phyloP scores from a whole-genome alignment of 495 filamentous ascomycete species.

The Penicilliopsis zonata region DNA sequence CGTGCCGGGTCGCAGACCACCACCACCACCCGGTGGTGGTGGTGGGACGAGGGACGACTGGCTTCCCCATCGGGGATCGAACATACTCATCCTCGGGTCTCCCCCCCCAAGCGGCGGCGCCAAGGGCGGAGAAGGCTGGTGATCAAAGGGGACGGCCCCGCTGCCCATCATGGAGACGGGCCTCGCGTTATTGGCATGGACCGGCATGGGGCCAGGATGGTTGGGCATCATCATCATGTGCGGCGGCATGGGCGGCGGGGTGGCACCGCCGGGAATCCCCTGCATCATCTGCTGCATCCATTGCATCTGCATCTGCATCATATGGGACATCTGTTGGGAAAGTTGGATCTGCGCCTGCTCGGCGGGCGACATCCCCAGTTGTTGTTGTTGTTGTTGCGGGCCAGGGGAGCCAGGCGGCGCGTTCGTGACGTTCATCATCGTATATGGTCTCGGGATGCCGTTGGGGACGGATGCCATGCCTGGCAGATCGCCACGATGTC shows the following conservation, averaged over 20 bases:
- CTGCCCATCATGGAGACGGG: constrained; percentile 38
- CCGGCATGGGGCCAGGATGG: constrained; percentile 7
- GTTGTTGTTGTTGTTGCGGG: constrained; percentile 9
- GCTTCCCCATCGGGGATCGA: constrained; percentile 47
- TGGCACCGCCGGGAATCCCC: constrained; percentile 39
- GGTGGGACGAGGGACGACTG: constrained; percentile 20
- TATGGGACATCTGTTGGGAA: constrained; percentile 75
- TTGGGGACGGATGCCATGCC: constrained; percentile 14
- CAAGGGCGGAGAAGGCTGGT: constrained; percentile 6
- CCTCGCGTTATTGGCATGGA: constrained; percentile 17
- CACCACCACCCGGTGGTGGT: too few relatives aligned
- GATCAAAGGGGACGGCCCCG: constrained; percentile 10
- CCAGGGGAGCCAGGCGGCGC: constrained; percentile 21
- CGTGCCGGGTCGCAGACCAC: constrained; percentile 17
- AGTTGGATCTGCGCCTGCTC: constrained; percentile 76
- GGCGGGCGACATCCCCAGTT: constrained; percentile 36
- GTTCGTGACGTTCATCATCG: constrained; percentile 35
- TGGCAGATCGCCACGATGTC: constrained; percentile 22
- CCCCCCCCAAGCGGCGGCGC: too few relatives aligned
- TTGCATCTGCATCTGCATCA: constrained; percentile 93
- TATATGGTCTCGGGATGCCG: constrained; percentile 32
- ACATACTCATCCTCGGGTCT: too few relatives aligned
- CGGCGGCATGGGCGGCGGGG: not conserved
- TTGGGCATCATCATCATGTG: not conserved
- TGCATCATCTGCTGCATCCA: constrained; percentile 70